Evolutionary conservation across 2,329 filamentous ascomycete genomes (phyloP).

Genomic region (Aspergillus sp.): DNA sequence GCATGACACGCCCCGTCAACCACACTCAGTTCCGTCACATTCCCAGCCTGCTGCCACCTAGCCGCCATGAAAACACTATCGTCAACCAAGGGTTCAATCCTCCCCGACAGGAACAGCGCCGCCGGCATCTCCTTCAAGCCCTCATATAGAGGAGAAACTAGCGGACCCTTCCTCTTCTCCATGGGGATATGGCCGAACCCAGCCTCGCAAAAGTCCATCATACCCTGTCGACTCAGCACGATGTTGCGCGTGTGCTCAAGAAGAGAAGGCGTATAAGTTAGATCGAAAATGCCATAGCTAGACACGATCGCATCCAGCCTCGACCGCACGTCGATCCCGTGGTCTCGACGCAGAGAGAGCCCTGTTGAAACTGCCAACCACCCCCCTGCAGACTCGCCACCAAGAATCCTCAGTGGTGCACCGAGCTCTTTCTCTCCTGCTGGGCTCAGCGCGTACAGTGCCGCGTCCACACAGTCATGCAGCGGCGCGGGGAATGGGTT

Average conservation of each 20-base stretch:
- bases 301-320: neutral
- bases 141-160: neutral
- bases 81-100: neutral
- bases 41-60: neutral
- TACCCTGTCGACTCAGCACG: neutral
- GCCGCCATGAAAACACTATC: conserved; percentile 2
- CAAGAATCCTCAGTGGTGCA: neutral
- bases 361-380: neutral
- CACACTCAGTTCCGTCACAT: neutral
- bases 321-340: neutral
- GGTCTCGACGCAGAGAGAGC: neutral
- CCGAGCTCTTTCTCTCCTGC: neutral
- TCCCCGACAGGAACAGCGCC: neutral
- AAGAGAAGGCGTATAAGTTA: neutral
- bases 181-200: neutral
- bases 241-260: neutral
- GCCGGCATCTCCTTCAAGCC: neutral
- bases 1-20: conserved; percentile 1
- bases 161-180: neutral
- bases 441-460: neutral
- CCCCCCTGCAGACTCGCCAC: neutral
- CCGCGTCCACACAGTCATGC: neutral
- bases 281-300: neutral
- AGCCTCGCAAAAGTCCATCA: neutral
- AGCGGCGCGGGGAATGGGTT: neutral